Conservation (phyloP, 768 basidiomycete genomes). For the Trametopsis cervina region DNA sequence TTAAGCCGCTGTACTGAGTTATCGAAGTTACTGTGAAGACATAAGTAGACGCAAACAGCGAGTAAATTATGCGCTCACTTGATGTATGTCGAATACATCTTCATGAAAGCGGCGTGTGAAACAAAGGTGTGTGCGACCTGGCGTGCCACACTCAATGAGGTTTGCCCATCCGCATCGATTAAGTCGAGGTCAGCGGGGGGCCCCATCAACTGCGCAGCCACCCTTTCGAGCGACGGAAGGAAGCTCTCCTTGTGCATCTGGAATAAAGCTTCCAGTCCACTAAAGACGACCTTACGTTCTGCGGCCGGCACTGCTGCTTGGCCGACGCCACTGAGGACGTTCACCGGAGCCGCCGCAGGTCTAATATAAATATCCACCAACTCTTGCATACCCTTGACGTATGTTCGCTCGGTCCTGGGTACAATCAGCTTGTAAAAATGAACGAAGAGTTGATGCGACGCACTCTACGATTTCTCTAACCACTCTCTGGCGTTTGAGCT, state of each 20-base stretch:
- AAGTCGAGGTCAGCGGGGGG: conserved; percentile 36
- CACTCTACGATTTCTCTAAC: conserved; percentile 90
- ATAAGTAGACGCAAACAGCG: conserved; percentile 1
- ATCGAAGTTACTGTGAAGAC: conserved; percentile 78
- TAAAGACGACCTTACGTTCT: conserved; percentile 90
- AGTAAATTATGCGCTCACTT: conserved; percentile 51
- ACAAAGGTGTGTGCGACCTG: conserved; percentile 85
- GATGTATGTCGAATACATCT: conserved; percentile 97
- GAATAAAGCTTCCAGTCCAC: conserved; percentile 81
- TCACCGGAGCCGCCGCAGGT: conserved; percentile 67
- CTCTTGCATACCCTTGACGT: conserved; percentile 90
- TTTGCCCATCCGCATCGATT: conserved; percentile 62
- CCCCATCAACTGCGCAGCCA: conserved; percentile 62
- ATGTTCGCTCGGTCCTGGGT: conserved; percentile 85
- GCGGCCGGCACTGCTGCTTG: conserved; percentile 75
- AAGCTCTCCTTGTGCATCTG: conserved; percentile 93
- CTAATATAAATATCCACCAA: conserved; percentile 93
- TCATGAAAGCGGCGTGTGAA: conserved; percentile 96
- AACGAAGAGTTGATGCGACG: conserved; percentile 25
- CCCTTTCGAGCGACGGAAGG: conserved; percentile 81
- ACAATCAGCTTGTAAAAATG: conserved; percentile 14
- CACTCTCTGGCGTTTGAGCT: conserved; percentile 73
- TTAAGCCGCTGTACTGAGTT: conserved; percentile 84
- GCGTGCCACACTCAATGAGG: conserved; percentile 70
- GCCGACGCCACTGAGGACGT: conserved; percentile 60